phyloP scores from a whole-genome alignment of 1,284 basidiomycete genomes.

The Tilletiopsis washingtonensis region DNA sequence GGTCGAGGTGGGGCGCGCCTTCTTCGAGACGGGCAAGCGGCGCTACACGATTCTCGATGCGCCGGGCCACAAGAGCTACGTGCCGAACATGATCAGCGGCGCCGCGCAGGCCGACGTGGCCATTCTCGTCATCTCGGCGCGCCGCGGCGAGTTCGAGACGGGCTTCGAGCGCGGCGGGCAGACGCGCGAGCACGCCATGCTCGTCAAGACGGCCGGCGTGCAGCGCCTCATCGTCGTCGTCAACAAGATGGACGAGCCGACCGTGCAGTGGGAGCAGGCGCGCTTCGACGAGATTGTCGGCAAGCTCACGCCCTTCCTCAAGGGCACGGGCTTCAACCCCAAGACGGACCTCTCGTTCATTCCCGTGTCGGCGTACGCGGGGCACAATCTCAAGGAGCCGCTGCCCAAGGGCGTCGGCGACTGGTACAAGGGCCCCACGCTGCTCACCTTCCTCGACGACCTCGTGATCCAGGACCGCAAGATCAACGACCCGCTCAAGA shows the following conservation, averaged over 20 bases:
- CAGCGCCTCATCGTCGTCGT: constrained; percentile 45
- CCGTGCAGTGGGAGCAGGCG: constrained; percentile 41
- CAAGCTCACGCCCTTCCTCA: constrained; percentile 44
- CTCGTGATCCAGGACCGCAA: constrained; percentile 42
- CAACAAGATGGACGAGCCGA: constrained; percentile 48
- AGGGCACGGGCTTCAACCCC: constrained; percentile 41
- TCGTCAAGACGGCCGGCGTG: constrained; percentile 47
- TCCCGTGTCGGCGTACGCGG: constrained; percentile 43
- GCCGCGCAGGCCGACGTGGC: constrained; percentile 46
- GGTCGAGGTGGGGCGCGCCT: constrained; percentile 45
- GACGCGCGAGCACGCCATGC: constrained; percentile 46
- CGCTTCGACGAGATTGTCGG: constrained; percentile 42
- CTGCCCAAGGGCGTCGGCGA: constrained; percentile 30
- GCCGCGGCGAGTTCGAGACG: constrained; percentile 46
- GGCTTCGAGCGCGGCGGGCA: constrained; percentile 46
- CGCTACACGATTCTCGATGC: constrained; percentile 46
- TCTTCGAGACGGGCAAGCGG: constrained; percentile 47
- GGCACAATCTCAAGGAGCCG: constrained; percentile 46
- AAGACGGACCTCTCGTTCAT: constrained; percentile 45
- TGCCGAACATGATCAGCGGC: constrained; percentile 46
- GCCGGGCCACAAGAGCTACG: constrained; percentile 46
- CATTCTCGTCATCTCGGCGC: constrained; percentile 45
- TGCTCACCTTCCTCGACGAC: constrained; percentile 39
- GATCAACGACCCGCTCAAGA: constrained; percentile 42
- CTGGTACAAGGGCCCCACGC: constrained; percentile 41